These are phyloP conservation scores for Alternaria brassicicola DNA, from an alignment of 2,329 filamentous ascomycete species.

Conservation along the genomic window DNA sequence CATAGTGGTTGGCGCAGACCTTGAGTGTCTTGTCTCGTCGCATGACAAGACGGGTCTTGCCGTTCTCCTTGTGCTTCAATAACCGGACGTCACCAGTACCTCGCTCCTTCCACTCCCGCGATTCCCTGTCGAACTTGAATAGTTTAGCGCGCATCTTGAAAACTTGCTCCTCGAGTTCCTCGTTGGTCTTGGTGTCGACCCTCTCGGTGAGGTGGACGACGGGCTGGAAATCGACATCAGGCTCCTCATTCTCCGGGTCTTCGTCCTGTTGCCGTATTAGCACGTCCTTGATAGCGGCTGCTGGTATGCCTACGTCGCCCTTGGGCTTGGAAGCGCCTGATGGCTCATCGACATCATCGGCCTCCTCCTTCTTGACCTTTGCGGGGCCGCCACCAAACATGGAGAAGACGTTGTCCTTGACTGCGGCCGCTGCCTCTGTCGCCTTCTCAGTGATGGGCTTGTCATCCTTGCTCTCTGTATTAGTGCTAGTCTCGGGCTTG, in stretches of 20 bases:
- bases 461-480: slow-evolving; percentile 52
- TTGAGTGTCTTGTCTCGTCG: slow-evolving; percentile 99
- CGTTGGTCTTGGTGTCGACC: slow-evolving; percentile 96
- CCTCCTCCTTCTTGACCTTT: slow-evolving; percentile 88
- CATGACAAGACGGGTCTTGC: slow-evolving; percentile 98
- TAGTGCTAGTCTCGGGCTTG: slow-evolving; percentile 23
- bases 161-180: slow-evolving; percentile 93
- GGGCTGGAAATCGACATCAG: slow-evolving; percentile 96
- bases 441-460: slow-evolving; percentile 55
- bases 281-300: not conserved
- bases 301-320: slow-evolving; percentile 50
- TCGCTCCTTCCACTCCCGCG: slow-evolving; percentile 98
- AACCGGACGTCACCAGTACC: slow-evolving; percentile 95
- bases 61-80: slow-evolving; percentile 98
- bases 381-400: slow-evolving; percentile 99
- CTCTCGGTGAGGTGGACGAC: slow-evolving; percentile 96
- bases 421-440: slow-evolving; percentile 48
- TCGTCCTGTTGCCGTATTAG: slow-evolving; percentile 61
- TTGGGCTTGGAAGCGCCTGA: slow-evolving; percentile 74
- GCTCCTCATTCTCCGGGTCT: slow-evolving; percentile 84
- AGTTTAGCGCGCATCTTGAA: slow-evolving; percentile 99
- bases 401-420: slow-evolving; percentile 76
- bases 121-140: slow-evolving; percentile 94
- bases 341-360: slow-evolving; percentile 74
- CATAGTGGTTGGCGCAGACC: slow-evolving; percentile 99